These are phyloP conservation scores for Saccharum officinarum DNA, from an alignment of 176 grass and related monocot species.

Conservation along the genomic window DNA sequence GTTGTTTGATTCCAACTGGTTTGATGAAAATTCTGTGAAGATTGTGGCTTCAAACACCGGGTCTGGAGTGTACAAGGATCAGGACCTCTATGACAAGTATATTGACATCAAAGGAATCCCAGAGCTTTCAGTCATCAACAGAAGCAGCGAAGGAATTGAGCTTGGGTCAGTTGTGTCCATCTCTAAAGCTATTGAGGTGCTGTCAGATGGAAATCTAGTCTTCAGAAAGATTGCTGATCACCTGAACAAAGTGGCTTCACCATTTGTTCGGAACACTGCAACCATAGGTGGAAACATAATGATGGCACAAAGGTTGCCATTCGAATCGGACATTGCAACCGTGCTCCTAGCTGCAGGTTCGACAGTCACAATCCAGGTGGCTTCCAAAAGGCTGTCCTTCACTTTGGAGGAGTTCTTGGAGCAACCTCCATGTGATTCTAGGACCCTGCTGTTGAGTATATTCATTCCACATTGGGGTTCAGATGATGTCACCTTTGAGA, in stretches of 20 bases:
- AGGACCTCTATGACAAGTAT: constrained; percentile 58
- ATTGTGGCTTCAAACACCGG: constrained; percentile 77
- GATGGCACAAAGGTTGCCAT: constrained; percentile 76
- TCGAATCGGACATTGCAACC: constrained; percentile 69
- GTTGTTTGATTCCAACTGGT: constrained; percentile 42
- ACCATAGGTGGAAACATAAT: constrained; percentile 83
- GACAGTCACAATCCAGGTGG: constrained; percentile 41
- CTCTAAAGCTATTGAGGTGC: constrained; percentile 59
- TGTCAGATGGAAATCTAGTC: constrained; percentile 46
- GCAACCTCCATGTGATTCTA: constrained; percentile 60
- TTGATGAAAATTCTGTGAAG: constrained; percentile 48
- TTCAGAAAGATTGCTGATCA: constrained; percentile 74
- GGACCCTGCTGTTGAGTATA: constrained; percentile 58
- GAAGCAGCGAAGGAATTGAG: constrained; percentile 48
- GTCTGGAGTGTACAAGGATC: constrained; percentile 74
- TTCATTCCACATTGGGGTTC: constrained; percentile 60
- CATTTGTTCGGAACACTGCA: constrained; percentile 72
- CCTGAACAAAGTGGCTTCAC: constrained; percentile 65
- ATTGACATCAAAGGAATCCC: constrained; percentile 71
- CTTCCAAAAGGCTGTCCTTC: constrained; percentile 48
- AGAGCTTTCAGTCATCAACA: constrained; percentile 54
- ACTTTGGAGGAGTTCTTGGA: constrained; percentile 78
- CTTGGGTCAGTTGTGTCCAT: constrained; percentile 75
- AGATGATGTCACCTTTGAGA: constrained; percentile 58
- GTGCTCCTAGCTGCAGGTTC: constrained; percentile 63